These are phyloP conservation scores for Scedosporium apiospermum DNA, from an alignment of 2,329 filamentous ascomycete genomes.

Conservation along the genomic window DNA sequence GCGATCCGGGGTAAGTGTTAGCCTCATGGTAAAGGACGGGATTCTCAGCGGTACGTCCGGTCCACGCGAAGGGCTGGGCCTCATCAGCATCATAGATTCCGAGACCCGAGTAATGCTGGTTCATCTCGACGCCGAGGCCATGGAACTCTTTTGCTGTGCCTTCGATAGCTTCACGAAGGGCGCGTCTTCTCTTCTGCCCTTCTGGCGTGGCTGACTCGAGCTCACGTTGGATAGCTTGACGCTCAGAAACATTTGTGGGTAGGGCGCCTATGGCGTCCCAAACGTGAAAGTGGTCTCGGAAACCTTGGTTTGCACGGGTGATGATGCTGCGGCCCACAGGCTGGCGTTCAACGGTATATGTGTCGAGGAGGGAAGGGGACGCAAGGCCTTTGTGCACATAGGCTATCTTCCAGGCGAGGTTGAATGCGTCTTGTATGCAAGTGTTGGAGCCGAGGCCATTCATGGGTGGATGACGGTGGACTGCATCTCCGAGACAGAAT, in stretches of 20 bases:
- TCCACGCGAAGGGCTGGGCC: conserved; percentile 11
- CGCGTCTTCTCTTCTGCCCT: conserved; percentile 27
- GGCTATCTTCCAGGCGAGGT: conserved; percentile 45
- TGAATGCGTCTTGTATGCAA: conserved; percentile 47
- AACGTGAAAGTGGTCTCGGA: conserved; percentile 39
- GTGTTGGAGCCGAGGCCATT: conserved; percentile 50
- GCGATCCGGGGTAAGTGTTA: conserved; percentile 47
- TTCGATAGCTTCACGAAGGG: conserved; percentile 31
- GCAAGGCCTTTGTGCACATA: conserved; percentile 28
- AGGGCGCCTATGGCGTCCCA: conserved; percentile 36
- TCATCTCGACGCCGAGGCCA: conserved; percentile 49
- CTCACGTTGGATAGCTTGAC: conserved; percentile 28
- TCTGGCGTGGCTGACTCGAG: conserved; percentile 25
- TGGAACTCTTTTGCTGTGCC: conserved; percentile 39
- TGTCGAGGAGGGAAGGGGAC: conserved; percentile 26
- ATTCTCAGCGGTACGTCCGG: conserved; percentile 21
- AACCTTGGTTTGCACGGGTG: conserved; percentile 45
- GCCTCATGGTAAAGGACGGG: conserved; percentile 30
- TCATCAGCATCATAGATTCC: conserved; percentile 38
- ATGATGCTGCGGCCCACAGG: conserved; percentile 39
- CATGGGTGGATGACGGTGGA: conserved; percentile 47
- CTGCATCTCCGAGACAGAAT: conserved; percentile 48
- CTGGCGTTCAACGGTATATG: conserved; percentile 36
- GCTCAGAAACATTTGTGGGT: conserved; percentile 24
- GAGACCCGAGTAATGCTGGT: conserved; percentile 39